These are phyloP conservation scores for Ophiocordyceps camponoti-rufipedis DNA, from an alignment of 2,329 filamentous ascomycete genomes.

Conservation along the genomic window DNA sequence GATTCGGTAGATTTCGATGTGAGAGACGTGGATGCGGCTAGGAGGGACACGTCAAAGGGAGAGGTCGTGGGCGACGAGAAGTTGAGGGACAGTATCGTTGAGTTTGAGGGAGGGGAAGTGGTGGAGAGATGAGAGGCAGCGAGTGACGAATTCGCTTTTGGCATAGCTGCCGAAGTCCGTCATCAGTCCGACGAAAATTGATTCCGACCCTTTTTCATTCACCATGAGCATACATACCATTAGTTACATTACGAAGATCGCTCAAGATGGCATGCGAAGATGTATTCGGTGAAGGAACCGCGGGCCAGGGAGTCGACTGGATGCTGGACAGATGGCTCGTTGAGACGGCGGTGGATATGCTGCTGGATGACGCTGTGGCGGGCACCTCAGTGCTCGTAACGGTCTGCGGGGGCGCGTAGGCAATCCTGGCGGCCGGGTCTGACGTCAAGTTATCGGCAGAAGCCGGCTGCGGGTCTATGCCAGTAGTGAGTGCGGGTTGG, in stretches of 20 bases:
- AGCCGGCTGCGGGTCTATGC: conserved; percentile 6
- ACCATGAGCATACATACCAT: conserved; percentile 2
- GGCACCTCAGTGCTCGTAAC: no score
- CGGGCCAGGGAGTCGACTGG: not conserved
- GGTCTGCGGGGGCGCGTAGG: no score
- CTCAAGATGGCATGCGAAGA: conserved; percentile 3
- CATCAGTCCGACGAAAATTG: not conserved
- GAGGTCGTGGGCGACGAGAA: not conserved
- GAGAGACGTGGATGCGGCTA: not conserved
- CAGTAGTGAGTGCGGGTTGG: not conserved
- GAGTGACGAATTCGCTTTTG: not conserved
- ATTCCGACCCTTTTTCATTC: not conserved
- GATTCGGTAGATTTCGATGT: not conserved
- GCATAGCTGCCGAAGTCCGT: not conserved
- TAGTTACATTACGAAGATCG: conserved; percentile 8
- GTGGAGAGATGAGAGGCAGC: not conserved
- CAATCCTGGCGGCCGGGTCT: no score
- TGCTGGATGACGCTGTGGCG: not conserved
- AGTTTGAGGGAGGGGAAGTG: not conserved
- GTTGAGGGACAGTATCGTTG: not conserved
- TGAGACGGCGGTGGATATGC: not conserved
- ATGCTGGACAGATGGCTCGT: not conserved
- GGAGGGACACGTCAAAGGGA: not conserved
- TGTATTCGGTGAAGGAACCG: conserved; percentile 3
- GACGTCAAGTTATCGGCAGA: not conserved